Conservation (phyloP, 2,329 filamentous ascomycete genomes). For the Orbilia brochopaga region DNA sequence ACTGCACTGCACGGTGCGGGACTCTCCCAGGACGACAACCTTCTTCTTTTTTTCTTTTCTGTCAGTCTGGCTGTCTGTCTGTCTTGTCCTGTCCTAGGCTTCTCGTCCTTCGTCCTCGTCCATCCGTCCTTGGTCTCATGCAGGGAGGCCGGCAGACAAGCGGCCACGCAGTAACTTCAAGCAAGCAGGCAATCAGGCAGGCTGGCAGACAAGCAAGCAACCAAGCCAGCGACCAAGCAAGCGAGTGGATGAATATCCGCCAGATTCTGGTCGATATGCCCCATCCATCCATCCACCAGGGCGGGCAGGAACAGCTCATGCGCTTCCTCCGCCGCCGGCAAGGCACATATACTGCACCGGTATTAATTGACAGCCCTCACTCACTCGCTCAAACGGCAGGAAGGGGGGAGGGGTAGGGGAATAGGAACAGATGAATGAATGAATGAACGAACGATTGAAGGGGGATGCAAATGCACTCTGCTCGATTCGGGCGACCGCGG, state of each 20-base stretch:
- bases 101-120: no score
- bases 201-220: not conserved
- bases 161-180: not conserved
- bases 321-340: constrained; percentile 2
- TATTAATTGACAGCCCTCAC: no score
- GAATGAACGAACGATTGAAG: no score
- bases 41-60: not conserved
- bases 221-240: not conserved
- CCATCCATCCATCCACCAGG: not conserved
- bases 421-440: no score
- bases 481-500: not conserved
- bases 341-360: not conserved
- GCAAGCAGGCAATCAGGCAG: not conserved
- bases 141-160: constrained; percentile 1
- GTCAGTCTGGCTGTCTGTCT: no score
- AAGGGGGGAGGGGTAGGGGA: constrained; percentile 30
- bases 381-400: no score
- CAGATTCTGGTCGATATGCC: not conserved
- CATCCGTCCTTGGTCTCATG: not conserved
- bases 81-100: no score
- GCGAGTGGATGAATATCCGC: no score
- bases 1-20: no score
- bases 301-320: constrained; percentile 2
- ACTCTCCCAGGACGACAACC: no score
- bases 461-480: no score